These are phyloP conservation scores for Pisolithus marmoratus DNA, from an alignment of 768 basidiomycete species.

Conservation along the genomic window DNA sequence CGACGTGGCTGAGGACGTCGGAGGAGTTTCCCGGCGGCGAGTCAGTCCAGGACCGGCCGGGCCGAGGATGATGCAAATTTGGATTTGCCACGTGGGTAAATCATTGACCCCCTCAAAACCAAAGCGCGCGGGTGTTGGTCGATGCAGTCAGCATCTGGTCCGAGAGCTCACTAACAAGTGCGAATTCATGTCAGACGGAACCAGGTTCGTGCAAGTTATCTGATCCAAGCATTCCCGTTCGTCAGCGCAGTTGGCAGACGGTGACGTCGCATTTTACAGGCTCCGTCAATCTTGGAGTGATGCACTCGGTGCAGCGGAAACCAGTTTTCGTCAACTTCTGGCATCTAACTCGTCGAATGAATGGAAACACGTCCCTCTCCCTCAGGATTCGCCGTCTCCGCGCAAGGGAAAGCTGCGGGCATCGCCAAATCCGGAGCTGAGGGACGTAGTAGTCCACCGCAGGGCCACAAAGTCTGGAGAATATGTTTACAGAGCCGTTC, in stretches of 20 bases:
- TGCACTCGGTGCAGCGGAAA: constrained; percentile 69
- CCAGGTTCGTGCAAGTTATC: constrained; percentile 36
- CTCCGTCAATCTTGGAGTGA: constrained; percentile 79
- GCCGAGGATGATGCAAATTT: too few relatives aligned
- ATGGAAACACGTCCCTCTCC: constrained; percentile 73
- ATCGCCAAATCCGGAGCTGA: constrained; percentile 49
- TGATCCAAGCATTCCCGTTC: background rate
- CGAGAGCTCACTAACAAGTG: background rate
- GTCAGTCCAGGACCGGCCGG: too few relatives aligned
- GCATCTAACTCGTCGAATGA: constrained; percentile 62
- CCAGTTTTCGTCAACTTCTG: constrained; percentile 72
- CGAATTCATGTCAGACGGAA: constrained; percentile 51
- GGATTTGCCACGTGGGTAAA: too few relatives aligned
- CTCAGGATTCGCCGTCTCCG: constrained; percentile 34
- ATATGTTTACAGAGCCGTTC: constrained; percentile 71
- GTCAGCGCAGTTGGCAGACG: background rate
- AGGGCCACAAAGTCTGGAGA: constrained; percentile 65
- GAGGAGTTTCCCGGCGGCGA: background rate
- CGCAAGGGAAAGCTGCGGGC: constrained; percentile 61
- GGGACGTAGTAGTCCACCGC: constrained; percentile 76
- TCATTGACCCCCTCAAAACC: too few relatives aligned
- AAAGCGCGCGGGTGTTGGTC: background rate
- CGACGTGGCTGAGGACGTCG: background rate
- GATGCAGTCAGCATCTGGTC: background rate
- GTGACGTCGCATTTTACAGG: constrained; percentile 31